These are phyloP conservation scores for Croton setiger DNA, from an alignment of 441 rosid species.

Conservation along the genomic window DNA sequence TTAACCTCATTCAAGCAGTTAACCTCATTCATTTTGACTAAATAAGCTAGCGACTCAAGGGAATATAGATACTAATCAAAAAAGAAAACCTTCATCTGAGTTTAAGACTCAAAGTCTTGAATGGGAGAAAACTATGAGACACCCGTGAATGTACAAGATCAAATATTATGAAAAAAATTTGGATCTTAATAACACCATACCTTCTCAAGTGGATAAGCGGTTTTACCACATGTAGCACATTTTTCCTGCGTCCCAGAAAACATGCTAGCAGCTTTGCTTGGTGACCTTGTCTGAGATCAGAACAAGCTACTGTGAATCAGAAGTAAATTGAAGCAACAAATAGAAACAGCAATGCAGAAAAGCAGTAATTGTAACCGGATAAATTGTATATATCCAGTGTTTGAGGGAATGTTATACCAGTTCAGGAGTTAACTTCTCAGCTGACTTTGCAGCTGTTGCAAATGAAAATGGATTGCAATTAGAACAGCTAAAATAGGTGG, in stretches of 20 bases:
- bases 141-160: neutral
- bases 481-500: constrained; percentile 20
- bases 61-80: neutral
- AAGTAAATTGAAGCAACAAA: constrained; percentile 14
- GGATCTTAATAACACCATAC: constrained; percentile 27
- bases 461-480: constrained; percentile 29
- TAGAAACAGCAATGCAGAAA: constrained; percentile 2
- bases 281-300: constrained; percentile 79
- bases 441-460: constrained; percentile 78
- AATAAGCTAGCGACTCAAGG: neutral
- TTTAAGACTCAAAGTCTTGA: neutral
- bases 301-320: constrained; percentile 29
- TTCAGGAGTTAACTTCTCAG: constrained; percentile 83
- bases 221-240: constrained; percentile 90
- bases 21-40: neutral
- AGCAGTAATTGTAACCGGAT: constrained; percentile 9
- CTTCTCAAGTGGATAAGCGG: constrained; percentile 97
- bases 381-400: constrained; percentile 15
- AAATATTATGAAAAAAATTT: neutral
- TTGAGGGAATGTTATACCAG: constrained; percentile 49
- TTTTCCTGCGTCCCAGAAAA: constrained; percentile 97
- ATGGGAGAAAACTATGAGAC: neutral
- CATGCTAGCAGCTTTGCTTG: constrained; percentile 90
- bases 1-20: neutral
- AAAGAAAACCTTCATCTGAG: neutral